Base-by-base conservation (phyloP, 495 filamentous ascomycete species). In the Xylaria cubensis region DNA sequence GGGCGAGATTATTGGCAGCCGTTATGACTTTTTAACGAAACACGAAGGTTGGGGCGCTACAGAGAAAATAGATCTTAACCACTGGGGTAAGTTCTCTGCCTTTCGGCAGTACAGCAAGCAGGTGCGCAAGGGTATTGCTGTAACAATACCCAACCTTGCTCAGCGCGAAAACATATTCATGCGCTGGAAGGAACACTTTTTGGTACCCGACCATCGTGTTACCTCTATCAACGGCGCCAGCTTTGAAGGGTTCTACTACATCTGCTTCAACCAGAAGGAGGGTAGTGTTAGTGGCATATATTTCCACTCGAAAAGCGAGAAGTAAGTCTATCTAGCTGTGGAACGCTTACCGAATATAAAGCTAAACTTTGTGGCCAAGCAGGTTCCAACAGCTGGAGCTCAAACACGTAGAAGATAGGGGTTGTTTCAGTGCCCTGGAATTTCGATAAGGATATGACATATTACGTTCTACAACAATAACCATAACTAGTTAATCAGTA, bases 241-340 rank as follows among this genome's bases (percentile, higher is more conserved):
- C 75, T 99, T 98, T 76, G 97, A 99, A 74, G 97, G 97, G 0
- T 99, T 99, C 78, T 99, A 99, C 78, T 99, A 98, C 75, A 98
- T 99, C 70, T 98, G 95, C 82, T 99, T 98, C 84, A 97, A 98
- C 79, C 97, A 98, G 82, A 84, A 93, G 15, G 84, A 87, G 34
- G 96, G 96, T 19, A 91, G 86, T 44, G 91, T 99, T 19, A 93
- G 88, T 75, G 97, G 97, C 12, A 97, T 97, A 63, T 99, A 99
- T 81, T 99, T 97, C 80, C 97, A 99, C 83, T 92, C 94, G 39
- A 97, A 94, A 85, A 98, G 94, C 80, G 95, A 98, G 82, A 94
- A 94, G 93, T 97, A 84, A 82, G 92, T 87, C 21, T 44, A 56
- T 41, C 55, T 21, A 10, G 44, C 32, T 39, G 34, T 56, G 3